Base-by-base conservation (phyloP, 305 asterid species). In the Coffea humblotiana region DNA sequence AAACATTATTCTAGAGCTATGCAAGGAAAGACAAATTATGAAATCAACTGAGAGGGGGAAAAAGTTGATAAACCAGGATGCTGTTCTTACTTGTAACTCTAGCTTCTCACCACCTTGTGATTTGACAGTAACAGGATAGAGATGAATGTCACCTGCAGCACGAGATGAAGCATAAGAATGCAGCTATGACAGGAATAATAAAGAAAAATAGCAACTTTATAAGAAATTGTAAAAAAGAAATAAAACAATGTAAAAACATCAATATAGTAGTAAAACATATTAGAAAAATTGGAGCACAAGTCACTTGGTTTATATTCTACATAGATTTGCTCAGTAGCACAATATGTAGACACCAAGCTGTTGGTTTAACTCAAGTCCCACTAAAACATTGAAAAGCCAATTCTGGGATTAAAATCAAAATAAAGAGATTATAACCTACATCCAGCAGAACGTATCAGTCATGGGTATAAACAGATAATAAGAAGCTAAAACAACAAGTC, bases 31-130 rank as follows among this genome's bases (percentile, higher is more conserved):
- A 56, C 35, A 77, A 32, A 4, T 40, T 8, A 52, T 43, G 6
- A 32, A 32, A 6, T 32, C 40, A 5, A 12, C 23, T 8, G 43
- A 76, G 64, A 25, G 58, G 11, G 66, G 9, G 12, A 15, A 15
- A 15, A n/a, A 14, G 19, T 3, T 14, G 15, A 58, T 11, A 61
- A 76, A 63, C 32, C 16, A 67, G 29, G 79, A 25, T 0, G 2
- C 52, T 76, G 19, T 48, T 78, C 90, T 87, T 88, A 92, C 98
- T 88, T 92, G 97, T n/a, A 94, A 84, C 82, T 94, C 97, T 81
- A 94, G 91, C 90, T 90, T 92, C 80, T 93, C 97, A 23, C 98
- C 98, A 75, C 92, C 92, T 79, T 85, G 97, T 40, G 94, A 90
- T 85, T 90, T 94, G 79, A 94, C 96, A 49, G 93, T 88, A 72